Base-by-base conservation (phyloP, 2,329 filamentous ascomycete genomes). In the Dryadomyces quercus-mongolicae region DNA sequence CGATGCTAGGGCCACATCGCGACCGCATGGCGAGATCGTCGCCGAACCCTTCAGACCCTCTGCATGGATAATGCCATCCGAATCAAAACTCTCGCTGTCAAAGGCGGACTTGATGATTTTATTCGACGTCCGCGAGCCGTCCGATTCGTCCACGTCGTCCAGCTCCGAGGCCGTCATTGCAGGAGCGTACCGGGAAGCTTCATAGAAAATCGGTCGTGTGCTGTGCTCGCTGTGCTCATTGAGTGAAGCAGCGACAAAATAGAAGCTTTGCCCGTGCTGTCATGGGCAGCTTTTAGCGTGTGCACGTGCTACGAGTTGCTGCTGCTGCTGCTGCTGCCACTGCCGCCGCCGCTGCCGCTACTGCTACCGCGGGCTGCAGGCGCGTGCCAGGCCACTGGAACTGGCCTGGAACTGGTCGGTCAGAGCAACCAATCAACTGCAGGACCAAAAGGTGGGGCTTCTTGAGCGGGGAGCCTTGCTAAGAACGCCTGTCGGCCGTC, bases 1-100 rank as follows among this genome's bases (percentile, higher is more conserved):
- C 76, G 89, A 94, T 54, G 90, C 92, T 59, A 96, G 75, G 40
- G 92, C 91, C 55, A 96, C 82, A 71, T 96, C 92, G 62, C 92
- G 81, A 50, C 92, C 90, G 57, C 86, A 91, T 2, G 91, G 91
- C 20, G 91, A 94, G 68, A 96, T 95, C 56, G 89, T 92, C 62
- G 92, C 91, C 6, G 92, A 94, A 49, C 90, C 90, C 52, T 95
- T 88, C 21, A 80, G 68, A n/a, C 79, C 79, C 59, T 91, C 85
- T 52, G 96, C 86, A 63, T 87, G 83, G 61, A 96, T 91, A 1
- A 85, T 87, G 52, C 86, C 85, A 69, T 94, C 86, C 59, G 85
- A 80, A 61, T 90, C 88, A 62, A 95, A 96, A 38, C 87, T 95
- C 54, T 87, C 83, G 67, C 89, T 95, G 59, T 95, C 88, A 61